Percentiles rank a stretch among this genome's conserved stretches.
phyloP scores from a whole-genome alignment of 345 rosid genomes.

The Sisymbrium altissimum region DNA sequence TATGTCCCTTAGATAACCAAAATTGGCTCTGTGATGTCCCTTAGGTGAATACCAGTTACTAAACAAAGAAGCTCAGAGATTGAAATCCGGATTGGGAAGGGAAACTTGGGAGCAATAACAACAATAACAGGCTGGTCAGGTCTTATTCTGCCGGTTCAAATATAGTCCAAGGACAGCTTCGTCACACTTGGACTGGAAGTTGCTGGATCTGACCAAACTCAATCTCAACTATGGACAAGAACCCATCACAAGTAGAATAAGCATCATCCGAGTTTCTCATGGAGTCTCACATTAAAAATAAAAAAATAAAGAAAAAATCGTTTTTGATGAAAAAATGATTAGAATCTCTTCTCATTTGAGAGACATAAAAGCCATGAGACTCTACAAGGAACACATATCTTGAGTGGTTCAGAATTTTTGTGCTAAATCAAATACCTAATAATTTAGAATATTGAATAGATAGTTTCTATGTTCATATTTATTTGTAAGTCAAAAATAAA shows the following conservation, averaged over 20 bases:
- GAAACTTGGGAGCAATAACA: slow-evolving; percentile 34
- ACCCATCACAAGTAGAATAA: slow-evolving; percentile 18
- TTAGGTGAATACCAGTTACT: slow-evolving; percentile 57
- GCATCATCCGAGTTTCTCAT: no score
- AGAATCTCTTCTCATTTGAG: no score
- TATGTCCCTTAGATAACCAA: background rate
- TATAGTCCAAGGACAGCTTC: slow-evolving; percentile 30
- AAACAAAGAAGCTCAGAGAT: slow-evolving; percentile 60
- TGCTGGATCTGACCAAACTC: slow-evolving; percentile 52
- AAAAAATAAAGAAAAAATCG: no score
- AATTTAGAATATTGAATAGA: no score
- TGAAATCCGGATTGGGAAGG: slow-evolving; percentile 42
- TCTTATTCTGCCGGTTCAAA: slow-evolving; percentile 33
- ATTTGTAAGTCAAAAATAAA: no score
- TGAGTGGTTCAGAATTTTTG: no score
- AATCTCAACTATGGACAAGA: slow-evolving; percentile 42
- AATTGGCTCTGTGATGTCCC: background rate
- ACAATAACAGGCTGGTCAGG: slow-evolving; percentile 34
- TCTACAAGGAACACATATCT: no score
- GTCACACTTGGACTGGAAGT: slow-evolving; percentile 46
- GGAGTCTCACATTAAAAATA: no score
- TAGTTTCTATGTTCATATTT: no score
- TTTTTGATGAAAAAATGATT: no score
- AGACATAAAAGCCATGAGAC: no score
- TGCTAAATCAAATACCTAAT: no score